Conservation (phyloP, 1,284 basidiomycete species). For the Leccinum angustisporum region DNA sequence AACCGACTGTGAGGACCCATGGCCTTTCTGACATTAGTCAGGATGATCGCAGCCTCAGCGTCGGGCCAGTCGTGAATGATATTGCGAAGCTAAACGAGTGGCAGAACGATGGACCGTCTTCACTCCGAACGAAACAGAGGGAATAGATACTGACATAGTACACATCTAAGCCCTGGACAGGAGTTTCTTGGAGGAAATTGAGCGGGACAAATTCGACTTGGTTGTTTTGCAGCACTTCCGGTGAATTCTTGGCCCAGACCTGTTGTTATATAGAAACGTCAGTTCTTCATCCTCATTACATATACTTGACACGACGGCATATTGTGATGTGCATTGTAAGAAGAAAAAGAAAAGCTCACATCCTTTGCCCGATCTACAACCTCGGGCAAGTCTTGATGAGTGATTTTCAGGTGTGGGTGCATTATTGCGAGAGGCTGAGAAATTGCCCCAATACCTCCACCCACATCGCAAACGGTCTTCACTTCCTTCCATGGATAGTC, state of each 20-base stretch:
- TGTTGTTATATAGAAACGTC: constrained; percentile 14
- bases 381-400: constrained; percentile 46
- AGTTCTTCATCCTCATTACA: not conserved
- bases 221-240: constrained; percentile 35
- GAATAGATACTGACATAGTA: constrained; percentile 40
- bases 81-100: constrained; percentile 24
- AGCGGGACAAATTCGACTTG: constrained; percentile 40
- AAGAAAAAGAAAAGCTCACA: constrained; percentile 1
- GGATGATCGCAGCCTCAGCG: constrained; percentile 20
- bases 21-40: constrained; percentile 21
- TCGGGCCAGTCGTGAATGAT: constrained; percentile 32
- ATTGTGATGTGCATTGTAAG: not conserved
- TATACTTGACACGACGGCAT: not conserved
- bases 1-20: constrained; percentile 29
- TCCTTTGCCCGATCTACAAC: constrained; percentile 37
- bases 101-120: not conserved
- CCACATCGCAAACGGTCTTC: constrained; percentile 48
- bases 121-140: not conserved
- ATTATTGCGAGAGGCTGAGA: constrained; percentile 41
- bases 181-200: constrained; percentile 46
- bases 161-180: constrained; percentile 41
- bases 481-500: constrained; percentile 46
- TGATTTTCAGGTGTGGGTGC: constrained; percentile 43
- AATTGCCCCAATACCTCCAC: constrained; percentile 46
- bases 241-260: constrained; percentile 37